Evolutionary conservation across 140 eudicot species (phyloP).

Genomic region (Flaveria floridana): DNA sequence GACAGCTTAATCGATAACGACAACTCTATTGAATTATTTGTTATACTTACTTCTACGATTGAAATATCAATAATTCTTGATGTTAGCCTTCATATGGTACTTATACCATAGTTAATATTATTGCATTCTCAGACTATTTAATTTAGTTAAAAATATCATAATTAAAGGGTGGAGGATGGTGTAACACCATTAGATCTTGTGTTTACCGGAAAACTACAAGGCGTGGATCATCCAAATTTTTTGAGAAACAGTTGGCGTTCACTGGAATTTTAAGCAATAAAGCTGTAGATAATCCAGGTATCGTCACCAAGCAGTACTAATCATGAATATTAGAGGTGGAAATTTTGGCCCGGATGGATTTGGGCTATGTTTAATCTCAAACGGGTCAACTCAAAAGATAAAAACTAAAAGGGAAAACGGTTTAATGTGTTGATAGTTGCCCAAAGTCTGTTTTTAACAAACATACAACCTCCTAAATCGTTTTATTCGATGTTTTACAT

Average conservation of each 20-base stretch:
- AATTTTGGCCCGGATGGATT: background rate
- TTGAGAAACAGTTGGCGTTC: constrained; percentile 71
- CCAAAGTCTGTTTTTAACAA: background rate
- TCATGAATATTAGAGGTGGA: background rate
- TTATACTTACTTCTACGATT: constrained; percentile 18
- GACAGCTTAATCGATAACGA: constrained; percentile 37
- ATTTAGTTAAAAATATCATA: background rate
- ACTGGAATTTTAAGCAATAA: constrained; percentile 91
- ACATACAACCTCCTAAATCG: background rate
- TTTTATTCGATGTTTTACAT: background rate
- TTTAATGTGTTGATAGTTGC: background rate
- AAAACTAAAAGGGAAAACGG: background rate
- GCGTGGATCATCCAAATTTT: constrained; percentile 80
- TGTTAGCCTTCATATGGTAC: constrained; percentile 19
- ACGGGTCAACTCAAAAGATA: background rate
- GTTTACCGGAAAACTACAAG: constrained; percentile 86
- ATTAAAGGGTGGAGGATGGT: constrained; percentile 99
- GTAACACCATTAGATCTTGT: constrained; percentile 76
- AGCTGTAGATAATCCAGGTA: constrained; percentile 95
- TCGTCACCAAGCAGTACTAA: background rate
- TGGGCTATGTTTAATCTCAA: constrained; percentile 2
- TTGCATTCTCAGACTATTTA: background rate
- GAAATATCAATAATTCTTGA: constrained; percentile 25
- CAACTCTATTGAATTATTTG: constrained; percentile 25
- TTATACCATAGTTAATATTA: background rate